phyloP scores from a whole-genome alignment of 2,329 filamentous ascomycete genomes.

The Diaporthe ilicicola region DNA sequence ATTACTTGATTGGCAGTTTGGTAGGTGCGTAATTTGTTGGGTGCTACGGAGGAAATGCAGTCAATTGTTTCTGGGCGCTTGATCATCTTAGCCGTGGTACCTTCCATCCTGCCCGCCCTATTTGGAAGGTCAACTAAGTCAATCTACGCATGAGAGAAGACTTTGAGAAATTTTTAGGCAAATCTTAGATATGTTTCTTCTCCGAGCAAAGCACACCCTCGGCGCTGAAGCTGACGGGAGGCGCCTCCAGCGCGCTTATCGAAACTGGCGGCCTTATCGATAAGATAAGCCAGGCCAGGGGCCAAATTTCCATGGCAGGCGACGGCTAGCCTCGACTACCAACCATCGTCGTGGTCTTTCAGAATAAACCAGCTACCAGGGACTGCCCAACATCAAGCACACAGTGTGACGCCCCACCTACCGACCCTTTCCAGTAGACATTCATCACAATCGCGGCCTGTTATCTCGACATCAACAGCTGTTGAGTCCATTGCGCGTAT shows the following conservation, averaged over 20 bases:
- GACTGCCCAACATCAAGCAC: not conserved
- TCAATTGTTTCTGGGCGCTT: not conserved
- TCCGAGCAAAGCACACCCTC: not conserved
- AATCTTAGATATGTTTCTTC: not conserved
- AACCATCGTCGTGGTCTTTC: not conserved
- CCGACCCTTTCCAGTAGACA: not conserved
- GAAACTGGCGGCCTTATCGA: not conserved
- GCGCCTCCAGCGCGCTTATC: not conserved
- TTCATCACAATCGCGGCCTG: not conserved
- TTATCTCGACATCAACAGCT: not conserved
- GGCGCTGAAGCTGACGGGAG: not conserved
- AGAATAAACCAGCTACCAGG: not conserved
- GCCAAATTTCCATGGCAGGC: constrained; percentile 24
- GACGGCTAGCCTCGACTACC: constrained; percentile 9
- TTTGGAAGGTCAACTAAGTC: too few species aligned
- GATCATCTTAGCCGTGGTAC: not conserved
- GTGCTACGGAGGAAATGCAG: not conserved
- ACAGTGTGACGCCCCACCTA: constrained; percentile 2
- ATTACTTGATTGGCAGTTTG: not conserved
- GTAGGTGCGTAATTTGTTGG: not conserved
- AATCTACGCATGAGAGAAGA: not conserved
- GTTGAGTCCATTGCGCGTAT: not conserved
- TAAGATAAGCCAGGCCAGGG: constrained; percentile 3
- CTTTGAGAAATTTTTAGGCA: too few species aligned
- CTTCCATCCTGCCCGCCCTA: not conserved